phyloP scores from a whole-genome alignment of 345 rosid genomes.

The Brassica cretica region DNA sequence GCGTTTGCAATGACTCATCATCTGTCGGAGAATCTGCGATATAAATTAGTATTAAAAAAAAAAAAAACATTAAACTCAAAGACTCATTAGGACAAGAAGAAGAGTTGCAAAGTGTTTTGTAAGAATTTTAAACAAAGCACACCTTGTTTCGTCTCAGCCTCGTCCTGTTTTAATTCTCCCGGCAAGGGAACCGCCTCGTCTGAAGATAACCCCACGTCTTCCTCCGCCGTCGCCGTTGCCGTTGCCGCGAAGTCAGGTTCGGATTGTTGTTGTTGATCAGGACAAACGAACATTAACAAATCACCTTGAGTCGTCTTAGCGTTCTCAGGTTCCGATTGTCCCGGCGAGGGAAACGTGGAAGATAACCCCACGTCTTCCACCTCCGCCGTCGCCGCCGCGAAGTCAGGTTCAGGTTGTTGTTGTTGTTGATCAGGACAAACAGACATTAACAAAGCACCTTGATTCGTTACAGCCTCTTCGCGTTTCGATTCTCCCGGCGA shows the following conservation, averaged over 20 bases:
- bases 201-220: constrained; percentile 22
- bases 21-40: constrained; percentile 12
- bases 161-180: constrained; percentile 31
- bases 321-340: neutral
- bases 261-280: neutral
- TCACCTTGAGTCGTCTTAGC: neutral
- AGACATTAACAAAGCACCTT: neutral
- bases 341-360: neutral
- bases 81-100: neutral
- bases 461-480: neutral
- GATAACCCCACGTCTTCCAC: constrained; percentile 30
- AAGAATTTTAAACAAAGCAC: constrained; percentile 3
- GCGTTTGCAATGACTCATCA: constrained; percentile 47
- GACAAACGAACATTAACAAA: neutral
- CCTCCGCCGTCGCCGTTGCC: constrained; percentile 25
- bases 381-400: constrained; percentile 4
- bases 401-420: constrained; percentile 33
- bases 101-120: neutral
- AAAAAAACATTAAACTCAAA: constrained; percentile 5
- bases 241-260: constrained; percentile 31
- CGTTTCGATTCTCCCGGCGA: neutral
- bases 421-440: neutral
- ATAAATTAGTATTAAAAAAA: neutral
- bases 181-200: constrained; percentile 35
- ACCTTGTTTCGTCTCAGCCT: constrained; percentile 23